These are phyloP conservation scores for Candida neerlandica DNA, from an alignment of 1,139 yeast species.

Conservation along the genomic window DNA sequence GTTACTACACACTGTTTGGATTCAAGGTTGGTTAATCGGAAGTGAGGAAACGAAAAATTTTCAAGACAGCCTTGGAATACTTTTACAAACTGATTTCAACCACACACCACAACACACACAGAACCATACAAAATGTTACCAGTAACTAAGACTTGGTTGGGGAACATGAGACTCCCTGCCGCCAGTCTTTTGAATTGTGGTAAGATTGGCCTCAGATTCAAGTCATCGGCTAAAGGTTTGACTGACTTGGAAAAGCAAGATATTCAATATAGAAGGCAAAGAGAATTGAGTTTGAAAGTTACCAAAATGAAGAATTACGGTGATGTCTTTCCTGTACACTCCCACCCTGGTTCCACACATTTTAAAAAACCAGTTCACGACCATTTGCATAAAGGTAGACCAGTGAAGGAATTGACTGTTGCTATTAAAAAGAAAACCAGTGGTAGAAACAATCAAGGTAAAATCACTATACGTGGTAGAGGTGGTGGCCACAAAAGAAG, in stretches of 20 bases:
- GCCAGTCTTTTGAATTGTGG: slow-evolving; percentile 2
- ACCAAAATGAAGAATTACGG: slow-evolving; percentile 75
- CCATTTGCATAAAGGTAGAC: slow-evolving; percentile 84
- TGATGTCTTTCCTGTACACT: slow-evolving; percentile 60
- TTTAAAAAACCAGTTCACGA: slow-evolving; percentile 85
- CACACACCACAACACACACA: background rate
- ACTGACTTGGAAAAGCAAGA: slow-evolving; percentile 85
- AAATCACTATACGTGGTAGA: slow-evolving; percentile 87
- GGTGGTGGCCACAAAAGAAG: slow-evolving; percentile 98
- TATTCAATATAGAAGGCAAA: slow-evolving; percentile 67
- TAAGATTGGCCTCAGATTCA: slow-evolving; percentile 1
- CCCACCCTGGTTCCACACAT: slow-evolving; percentile 90
- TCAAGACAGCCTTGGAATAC: background rate
- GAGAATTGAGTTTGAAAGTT: slow-evolving; percentile 68
- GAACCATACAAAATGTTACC: slow-evolving; percentile 2
- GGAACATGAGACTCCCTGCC: background rate
- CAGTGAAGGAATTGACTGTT: slow-evolving; percentile 73
- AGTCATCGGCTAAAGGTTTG: slow-evolving; percentile 20
- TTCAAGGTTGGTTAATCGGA: background rate
- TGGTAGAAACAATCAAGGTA: slow-evolving; percentile 90
- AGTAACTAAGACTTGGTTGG: slow-evolving; percentile 3
- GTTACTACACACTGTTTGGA: background rate
- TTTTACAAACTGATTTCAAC: background rate
- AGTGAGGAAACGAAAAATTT: background rate
- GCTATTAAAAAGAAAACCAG: slow-evolving; percentile 67